Conservation (phyloP, 176 grass and related monocot genomes). For the Luzula sylvatica region DNA sequence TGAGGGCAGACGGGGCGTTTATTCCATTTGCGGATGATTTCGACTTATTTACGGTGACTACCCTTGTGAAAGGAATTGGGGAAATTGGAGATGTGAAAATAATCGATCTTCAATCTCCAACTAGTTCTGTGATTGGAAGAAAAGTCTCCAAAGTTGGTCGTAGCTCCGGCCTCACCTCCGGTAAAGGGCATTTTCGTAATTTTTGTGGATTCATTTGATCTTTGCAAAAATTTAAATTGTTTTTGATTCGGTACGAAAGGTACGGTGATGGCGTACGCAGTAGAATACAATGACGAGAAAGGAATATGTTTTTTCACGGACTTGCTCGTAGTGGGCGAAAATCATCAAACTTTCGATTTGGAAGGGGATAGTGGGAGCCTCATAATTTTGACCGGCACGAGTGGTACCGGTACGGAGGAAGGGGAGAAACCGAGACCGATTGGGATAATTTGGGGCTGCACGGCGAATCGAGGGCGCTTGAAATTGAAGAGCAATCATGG, state of each 20-base stretch:
- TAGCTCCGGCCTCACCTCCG: constrained; percentile 78
- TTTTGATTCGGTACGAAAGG: constrained; percentile 20
- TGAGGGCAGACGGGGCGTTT: constrained; percentile 86
- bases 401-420: not conserved
- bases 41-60: constrained; percentile 67
- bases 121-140: constrained; percentile 68
- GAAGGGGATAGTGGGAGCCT: constrained; percentile 95
- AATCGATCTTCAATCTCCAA: constrained; percentile 80
- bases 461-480: constrained; percentile 74
- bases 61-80: constrained; percentile 64
- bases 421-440: constrained; percentile 68
- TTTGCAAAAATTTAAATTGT: no score
- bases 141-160: constrained; percentile 81
- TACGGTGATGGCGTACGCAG: constrained; percentile 83
- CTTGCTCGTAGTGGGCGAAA: constrained; percentile 88
- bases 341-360: constrained; percentile 87
- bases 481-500: constrained; percentile 78
- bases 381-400: constrained; percentile 52
- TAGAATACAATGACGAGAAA: constrained; percentile 96
- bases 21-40: constrained; percentile 90
- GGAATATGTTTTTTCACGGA: constrained; percentile 96
- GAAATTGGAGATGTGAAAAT: constrained; percentile 70
- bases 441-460: constrained; percentile 94
- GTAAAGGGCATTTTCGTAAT: no score
- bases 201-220: no score